These are phyloP conservation scores for Metschnikowia cerradonensis DNA, from an alignment of 805 yeast species.

Conservation along the genomic window DNA sequence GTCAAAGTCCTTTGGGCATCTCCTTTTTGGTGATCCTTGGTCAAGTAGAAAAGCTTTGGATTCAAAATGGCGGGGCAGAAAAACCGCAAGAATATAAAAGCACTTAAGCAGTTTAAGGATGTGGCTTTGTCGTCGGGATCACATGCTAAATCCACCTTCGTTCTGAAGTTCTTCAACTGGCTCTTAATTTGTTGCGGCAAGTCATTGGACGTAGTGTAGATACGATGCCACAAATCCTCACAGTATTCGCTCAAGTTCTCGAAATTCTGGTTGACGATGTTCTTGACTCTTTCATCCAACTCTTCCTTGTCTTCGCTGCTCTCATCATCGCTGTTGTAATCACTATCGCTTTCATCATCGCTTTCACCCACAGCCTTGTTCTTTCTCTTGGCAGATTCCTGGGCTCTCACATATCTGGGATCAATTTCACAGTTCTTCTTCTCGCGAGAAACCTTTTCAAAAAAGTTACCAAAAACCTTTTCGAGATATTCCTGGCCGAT, in stretches of 20 bases:
- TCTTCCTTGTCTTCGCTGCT: constrained; percentile 28
- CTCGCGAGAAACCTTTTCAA: constrained; percentile 49
- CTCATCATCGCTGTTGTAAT: constrained; percentile 20
- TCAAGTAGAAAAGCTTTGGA: constrained; percentile 78
- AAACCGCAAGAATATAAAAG: constrained; percentile 68
- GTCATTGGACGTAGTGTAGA: constrained; percentile 65
- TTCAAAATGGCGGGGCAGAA: constrained; percentile 89
- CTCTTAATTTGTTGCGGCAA: constrained; percentile 64
- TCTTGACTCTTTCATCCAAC: constrained; percentile 27
- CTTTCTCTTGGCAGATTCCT: constrained; percentile 25
- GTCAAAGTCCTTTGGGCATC: constrained; percentile 74
- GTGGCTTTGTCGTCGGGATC: constrained; percentile 50
- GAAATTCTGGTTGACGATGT: constrained; percentile 45
- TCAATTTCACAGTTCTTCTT: constrained; percentile 73
- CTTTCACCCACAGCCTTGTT: constrained; percentile 13
- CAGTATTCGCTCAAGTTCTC: constrained; percentile 47
- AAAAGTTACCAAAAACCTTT: constrained; percentile 65
- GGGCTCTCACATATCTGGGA: constrained; percentile 53
- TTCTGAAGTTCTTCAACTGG: constrained; percentile 60
- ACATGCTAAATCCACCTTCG: constrained; percentile 58
- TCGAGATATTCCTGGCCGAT: constrained; percentile 78
- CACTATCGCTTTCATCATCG: constrained; percentile 18
- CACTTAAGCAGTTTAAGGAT: constrained; percentile 71
- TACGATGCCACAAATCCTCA: constrained; percentile 60
- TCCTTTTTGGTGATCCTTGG: constrained; percentile 67